A percentile compares a stretch with the other conserved stretches of the same genome.
Conservation (phyloP, 306 rosid genomes). For the Prinsepia uniflora region DNA sequence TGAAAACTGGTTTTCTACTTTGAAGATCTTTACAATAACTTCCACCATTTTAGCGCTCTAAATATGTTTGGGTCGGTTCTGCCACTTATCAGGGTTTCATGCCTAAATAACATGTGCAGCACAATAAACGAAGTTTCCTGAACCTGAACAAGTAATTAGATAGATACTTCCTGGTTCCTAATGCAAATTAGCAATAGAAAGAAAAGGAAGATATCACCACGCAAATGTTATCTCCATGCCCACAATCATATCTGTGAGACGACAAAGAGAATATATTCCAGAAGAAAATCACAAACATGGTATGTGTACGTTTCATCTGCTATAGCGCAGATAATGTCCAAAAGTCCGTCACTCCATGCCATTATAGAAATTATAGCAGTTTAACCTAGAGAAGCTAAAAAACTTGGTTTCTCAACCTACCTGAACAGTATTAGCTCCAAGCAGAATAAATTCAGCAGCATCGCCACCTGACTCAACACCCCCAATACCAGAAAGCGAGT, state of each 20-base stretch:
- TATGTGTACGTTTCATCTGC: neutral
- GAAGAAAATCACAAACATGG: neutral
- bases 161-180: neutral
- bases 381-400: slow-evolving; percentile 3
- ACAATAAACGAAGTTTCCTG: neutral
- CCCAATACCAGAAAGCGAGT: slow-evolving; percentile 86
- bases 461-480: slow-evolving; percentile 93
- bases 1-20: neutral
- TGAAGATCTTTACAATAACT: neutral
- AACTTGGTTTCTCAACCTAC: slow-evolving; percentile 32
- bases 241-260: neutral
- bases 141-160: neutral
- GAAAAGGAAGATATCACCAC: neutral
- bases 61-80: neutral
- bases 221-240: neutral
- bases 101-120: neutral
- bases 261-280: neutral
- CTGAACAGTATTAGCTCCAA: slow-evolving; percentile 94
- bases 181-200: neutral
- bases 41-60: neutral
- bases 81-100: neutral
- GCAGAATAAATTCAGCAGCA: slow-evolving; percentile 95
- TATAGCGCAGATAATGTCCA: neutral
- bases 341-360: neutral
- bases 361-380: neutral